Base-by-base conservation (phyloP, 2,329 filamentous ascomycete species). In the Septoria petroselini region DNA sequence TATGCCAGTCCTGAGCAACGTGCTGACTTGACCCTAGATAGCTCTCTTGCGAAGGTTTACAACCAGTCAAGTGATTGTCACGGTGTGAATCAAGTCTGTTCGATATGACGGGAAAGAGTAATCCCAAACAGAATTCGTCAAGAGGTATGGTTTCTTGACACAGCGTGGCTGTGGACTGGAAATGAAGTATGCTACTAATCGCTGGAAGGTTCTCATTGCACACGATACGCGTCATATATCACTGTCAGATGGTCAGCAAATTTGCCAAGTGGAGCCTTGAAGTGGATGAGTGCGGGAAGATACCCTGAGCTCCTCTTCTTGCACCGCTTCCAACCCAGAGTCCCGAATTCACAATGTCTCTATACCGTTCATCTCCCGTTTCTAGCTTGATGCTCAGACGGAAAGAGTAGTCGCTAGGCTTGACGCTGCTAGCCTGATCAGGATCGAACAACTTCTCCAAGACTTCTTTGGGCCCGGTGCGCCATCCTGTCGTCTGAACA, bases 141-240 rank as follows among this genome's bases (percentile, higher is more conserved):
- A n/a, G n/a, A n/a, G n/a, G n/a, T n/a, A n/a, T n/a, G n/a, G n/a
- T n/a, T n/a, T n/a, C n/a, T n/a, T n/a, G n/a, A n/a, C n/a, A n/a
- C n/a, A n/a, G n/a, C n/a, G n/a, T n/a, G n/a, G n/a, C n/a, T n/a
- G n/a, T n/a, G n/a, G n/a, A n/a, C n/a, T n/a, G n/a, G n/a, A n/a
- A n/a, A n/a, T n/a, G n/a, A n/a, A n/a, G n/a, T n/a, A n/a, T n/a
- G n/a, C n/a, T n/a, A n/a, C n/a, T n/a, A n/a, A n/a, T n/a, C n/a
- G n/a, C n/a, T n/a, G n/a, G n/a, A n/a, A n/a, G n/a, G n/a, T n/a
- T n/a, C n/a, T n/a, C n/a, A 48, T 4, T 34, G 11, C 25, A 57
- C 52, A 14, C 54, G 47, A 29, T 57, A 57, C 18, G 52, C 52
- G 35, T 57, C 54, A 23, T 57, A 57, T 19, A 57, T 54, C n/a